A percentile compares a stretch with the other conserved stretches of the same genome.
Evolutionary conservation across 768 basidiomycete genomes (phyloP).

Genomic region (Scleroderma bovista): DNA sequence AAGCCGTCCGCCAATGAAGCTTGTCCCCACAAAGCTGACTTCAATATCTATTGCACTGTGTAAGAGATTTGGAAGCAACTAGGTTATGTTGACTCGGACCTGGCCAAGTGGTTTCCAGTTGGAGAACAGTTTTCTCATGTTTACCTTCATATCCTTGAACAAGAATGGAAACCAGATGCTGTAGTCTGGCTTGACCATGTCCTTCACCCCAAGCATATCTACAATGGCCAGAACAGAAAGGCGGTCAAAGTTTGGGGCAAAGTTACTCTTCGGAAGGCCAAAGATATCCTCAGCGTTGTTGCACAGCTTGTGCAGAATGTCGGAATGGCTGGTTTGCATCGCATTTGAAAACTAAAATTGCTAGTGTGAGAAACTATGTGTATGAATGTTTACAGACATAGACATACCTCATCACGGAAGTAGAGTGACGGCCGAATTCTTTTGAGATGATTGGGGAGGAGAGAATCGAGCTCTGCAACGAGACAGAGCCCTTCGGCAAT

Average conservation of each 20-base stretch:
- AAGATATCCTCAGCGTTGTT: neutral
- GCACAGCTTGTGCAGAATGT: neutral
- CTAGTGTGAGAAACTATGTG: too few species aligned
- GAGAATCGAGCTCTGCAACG: neutral
- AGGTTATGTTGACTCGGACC: neutral
- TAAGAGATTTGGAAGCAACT: too few species aligned
- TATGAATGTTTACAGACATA: neutral
- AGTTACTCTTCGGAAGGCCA: neutral
- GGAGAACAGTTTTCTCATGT: neutral
- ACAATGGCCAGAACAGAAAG: neutral
- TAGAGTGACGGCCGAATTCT: neutral
- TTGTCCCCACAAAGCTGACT: neutral
- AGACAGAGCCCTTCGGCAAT: neutral
- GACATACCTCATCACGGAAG: neutral
- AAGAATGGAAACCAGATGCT: neutral
- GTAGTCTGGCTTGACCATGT: neutral
- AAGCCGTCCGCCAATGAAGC: neutral
- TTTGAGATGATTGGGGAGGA: neutral
- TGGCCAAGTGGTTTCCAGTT: too few species aligned
- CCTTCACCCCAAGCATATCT: neutral
- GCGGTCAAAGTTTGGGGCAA: neutral
- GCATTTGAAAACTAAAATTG: neutral
- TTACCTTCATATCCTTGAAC: neutral
- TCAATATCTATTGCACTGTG: neutral
- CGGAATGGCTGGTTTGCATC: neutral